phyloP scores from a whole-genome alignment of 2,329 filamentous ascomycete genomes.

The Scortechinia acanthostroma region DNA sequence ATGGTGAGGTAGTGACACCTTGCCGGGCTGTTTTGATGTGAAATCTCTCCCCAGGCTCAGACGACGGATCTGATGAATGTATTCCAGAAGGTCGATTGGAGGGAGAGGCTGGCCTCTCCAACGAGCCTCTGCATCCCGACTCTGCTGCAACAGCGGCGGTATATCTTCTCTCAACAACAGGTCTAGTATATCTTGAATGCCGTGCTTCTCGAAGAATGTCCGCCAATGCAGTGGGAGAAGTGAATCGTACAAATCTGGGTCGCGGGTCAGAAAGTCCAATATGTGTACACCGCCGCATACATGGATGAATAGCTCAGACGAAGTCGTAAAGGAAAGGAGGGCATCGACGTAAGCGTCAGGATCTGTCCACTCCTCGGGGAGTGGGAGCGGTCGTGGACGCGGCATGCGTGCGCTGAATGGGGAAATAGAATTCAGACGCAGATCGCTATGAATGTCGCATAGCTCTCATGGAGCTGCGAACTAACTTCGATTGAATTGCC shows the following conservation, averaged over 20 bases:
- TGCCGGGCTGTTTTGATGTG: not conserved
- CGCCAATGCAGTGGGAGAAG: constrained; percentile 52
- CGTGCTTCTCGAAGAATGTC: constrained; percentile 45
- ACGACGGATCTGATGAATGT: not conserved
- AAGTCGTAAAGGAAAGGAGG: constrained; percentile 44
- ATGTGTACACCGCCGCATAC: constrained; percentile 64
- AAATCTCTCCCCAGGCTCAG: not conserved
- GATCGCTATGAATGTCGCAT: too few relatives aligned
- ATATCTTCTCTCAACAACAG: constrained; percentile 36
- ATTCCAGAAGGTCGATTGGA: constrained; percentile 20
- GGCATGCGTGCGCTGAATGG: too few relatives aligned
- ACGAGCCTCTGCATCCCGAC: not conserved
- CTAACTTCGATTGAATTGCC: too few relatives aligned
- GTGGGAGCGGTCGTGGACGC: constrained; percentile 29
- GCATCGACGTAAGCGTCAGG: constrained; percentile 51
- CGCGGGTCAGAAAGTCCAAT: constrained; percentile 58
- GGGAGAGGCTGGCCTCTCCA: not conserved
- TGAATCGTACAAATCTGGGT: constrained; percentile 51
- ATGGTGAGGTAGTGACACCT: not conserved
- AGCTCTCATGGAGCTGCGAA: too few relatives aligned
- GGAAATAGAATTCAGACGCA: too few relatives aligned
- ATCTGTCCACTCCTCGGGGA: constrained; percentile 39
- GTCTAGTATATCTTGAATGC: constrained; percentile 49
- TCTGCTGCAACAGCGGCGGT: not conserved
- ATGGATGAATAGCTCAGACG: constrained; percentile 46